Evolutionary conservation across 805 yeast genomes (phyloP).

Genomic region (Yamadazyma akitaensis): DNA sequence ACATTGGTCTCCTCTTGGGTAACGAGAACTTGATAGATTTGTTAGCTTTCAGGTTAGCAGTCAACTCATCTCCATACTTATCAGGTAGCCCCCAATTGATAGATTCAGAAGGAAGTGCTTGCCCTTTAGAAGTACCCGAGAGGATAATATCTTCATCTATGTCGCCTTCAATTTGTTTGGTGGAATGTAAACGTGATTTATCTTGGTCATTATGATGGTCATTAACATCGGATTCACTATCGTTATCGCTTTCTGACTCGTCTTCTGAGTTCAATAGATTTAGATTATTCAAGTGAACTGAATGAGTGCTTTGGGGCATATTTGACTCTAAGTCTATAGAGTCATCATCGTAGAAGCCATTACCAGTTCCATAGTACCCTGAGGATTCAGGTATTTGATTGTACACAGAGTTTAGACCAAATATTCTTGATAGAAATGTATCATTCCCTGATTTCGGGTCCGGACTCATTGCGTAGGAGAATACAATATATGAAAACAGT

Average conservation of each 20-base stretch:
- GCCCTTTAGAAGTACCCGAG: not conserved
- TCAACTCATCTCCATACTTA: conserved; percentile 5
- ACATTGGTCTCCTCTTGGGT: conserved; percentile 11
- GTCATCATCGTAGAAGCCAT: conserved; percentile 6
- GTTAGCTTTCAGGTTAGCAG: not conserved
- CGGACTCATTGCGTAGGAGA: not conserved
- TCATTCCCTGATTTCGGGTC: conserved; percentile 21
- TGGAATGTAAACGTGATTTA: not conserved
- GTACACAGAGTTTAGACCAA: conserved; percentile 49
- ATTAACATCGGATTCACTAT: not conserved
- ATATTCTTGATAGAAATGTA: conserved; percentile 62
- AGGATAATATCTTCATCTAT: not conserved
- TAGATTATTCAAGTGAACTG: conserved; percentile 3
- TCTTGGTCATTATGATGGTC: not conserved
- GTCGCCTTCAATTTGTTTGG: not conserved
- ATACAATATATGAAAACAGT: not conserved
- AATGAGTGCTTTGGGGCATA: conserved; percentile 1
- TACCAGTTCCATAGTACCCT: conserved; percentile 21
- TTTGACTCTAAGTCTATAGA: conserved; percentile 24
- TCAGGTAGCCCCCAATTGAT: conserved; percentile 3
- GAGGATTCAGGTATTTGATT: conserved; percentile 1
- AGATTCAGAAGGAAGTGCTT: not conserved
- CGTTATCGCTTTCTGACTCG: not conserved
- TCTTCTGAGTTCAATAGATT: conserved; percentile 8
- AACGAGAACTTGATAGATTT: conserved; percentile 12